phyloP scores from a whole-genome alignment of 139 green algal genomes.

The Yamagishiella unicocca region DNA sequence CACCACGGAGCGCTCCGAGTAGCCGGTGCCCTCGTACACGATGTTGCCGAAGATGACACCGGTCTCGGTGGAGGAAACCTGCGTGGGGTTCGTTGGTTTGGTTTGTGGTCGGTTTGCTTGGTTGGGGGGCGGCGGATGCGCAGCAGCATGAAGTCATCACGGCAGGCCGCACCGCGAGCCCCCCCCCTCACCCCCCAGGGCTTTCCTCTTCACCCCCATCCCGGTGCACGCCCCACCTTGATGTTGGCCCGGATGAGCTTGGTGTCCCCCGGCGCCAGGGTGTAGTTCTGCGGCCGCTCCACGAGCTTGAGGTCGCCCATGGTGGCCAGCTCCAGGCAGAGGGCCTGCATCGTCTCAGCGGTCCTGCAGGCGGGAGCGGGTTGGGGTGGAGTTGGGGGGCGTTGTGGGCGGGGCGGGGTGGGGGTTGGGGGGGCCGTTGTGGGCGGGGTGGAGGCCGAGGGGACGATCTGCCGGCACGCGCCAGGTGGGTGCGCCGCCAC shows the following conservation, averaged over 20 bases:
- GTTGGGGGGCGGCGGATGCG: too few species aligned
- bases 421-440: too few species aligned
- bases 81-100: too few species aligned
- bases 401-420: too few species aligned
- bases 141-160: too few species aligned
- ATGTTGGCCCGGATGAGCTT: conserved; percentile 95
- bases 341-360: conserved; percentile 85
- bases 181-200: not conserved
- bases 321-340: conserved; percentile 97
- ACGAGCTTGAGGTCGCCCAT: conserved; percentile 99
- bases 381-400: not conserved
- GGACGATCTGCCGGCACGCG: too few species aligned
- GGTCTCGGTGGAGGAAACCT: conserved; percentile 98
- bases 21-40: conserved; percentile 94
- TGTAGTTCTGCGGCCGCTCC: conserved; percentile 95
- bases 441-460: too few species aligned
- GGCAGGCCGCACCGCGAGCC: too few species aligned
- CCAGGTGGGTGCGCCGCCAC: too few species aligned
- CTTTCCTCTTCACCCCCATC: not conserved
- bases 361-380: conserved; percentile 27
- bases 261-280: conserved; percentile 84
- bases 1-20: conserved; percentile 85
- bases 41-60: conserved; percentile 99
- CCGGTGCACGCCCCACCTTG: conserved; percentile 75
- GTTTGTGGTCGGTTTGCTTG: too few species aligned